Conservation (phyloP, 768 basidiomycete species). For the Pilatotrama ljubarskyi region DNA sequence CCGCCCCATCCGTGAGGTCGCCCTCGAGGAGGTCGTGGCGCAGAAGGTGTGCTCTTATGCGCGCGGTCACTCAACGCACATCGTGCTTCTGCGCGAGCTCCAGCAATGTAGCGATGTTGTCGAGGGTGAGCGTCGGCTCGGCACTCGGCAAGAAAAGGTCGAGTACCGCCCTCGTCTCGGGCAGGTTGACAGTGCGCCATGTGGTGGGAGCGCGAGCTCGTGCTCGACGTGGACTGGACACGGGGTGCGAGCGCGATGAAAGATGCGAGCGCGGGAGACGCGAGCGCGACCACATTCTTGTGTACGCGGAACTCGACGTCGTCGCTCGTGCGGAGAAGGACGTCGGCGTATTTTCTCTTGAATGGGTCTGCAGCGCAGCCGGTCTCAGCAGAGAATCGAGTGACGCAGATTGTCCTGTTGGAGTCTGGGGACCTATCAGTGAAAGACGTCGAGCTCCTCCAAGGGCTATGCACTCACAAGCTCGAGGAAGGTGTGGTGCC, state of each 20-base stretch:
- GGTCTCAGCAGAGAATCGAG: neutral
- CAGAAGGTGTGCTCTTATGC: conserved; percentile 2
- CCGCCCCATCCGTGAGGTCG: neutral
- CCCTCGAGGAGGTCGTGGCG: neutral
- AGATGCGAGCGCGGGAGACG: conserved; percentile 4
- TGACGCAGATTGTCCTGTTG: neutral
- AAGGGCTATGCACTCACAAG: neutral
- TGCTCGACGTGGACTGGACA: neutral
- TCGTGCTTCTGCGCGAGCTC: conserved; percentile 18
- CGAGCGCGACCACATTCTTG: neutral
- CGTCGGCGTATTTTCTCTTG: conserved; percentile 6
- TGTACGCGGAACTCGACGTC: conserved; percentile 17
- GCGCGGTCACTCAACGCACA: conserved; percentile 2
- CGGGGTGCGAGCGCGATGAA: neutral
- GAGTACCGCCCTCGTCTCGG: conserved; percentile 14
- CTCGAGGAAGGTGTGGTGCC: neutral
- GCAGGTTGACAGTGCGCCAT: neutral
- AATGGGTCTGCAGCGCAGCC: conserved; percentile 1
- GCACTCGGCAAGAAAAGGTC: conserved; percentile 21
- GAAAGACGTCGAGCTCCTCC: no score
- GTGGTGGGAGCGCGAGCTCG: neutral
- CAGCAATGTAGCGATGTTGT: conserved; percentile 12
- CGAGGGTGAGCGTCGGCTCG: conserved; percentile 13
- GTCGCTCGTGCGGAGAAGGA: conserved; percentile 11
- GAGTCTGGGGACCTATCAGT: neutral